Evolutionary conservation across 1,139 yeast genomes (phyloP), one percentile per base, ranked within the genome.

Genomic region (Geotrichum armillariae): DNA sequence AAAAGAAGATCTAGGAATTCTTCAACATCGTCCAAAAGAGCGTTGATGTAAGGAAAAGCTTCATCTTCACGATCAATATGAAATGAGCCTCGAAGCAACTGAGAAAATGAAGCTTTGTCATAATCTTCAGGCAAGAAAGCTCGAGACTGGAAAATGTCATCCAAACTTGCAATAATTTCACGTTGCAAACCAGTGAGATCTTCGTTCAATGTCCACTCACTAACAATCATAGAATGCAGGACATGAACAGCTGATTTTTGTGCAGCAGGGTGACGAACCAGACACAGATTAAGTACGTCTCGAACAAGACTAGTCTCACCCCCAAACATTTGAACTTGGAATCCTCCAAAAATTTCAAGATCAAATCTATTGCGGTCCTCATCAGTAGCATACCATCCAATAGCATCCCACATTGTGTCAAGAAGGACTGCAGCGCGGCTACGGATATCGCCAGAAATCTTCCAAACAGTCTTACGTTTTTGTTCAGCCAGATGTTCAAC

Each of bases 381-480:
- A 21, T 74, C 74, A 35, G 79, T 71, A 0, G 87, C 78, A 12
- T 80, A 80, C 83, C 85, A 78, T 9, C 91, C 94, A 52, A 88
- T 74, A 9, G 78, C 71, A 56, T 83, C 84, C 96, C 96, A 89
- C 31, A 82, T 77, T 52, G 76, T 78, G 52, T 76, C 74, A 14
- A 88, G 61, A 48, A 86, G 68, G 17, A 58, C 61, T 0, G 90
- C 81, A 38, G 84, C 76, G 55, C 85, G 71, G 25, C 77, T 76
- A 58, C 95, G 76, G 56, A 87, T 70, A 58, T 80, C 82, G 11
- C 82, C 82, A 1, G 90, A 77, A 43, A 88, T 79, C 52, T 74
- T 74, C 67, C 71, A 72, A 58, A 90, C 81, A 0, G 91, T 91
- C 59, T 82, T 82, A 63, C 84, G 76, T 44, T 94, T 90, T 49